phyloP scores from a whole-genome alignment of 192 early-diverging fungal species.

The Spizellomyces sp. region DNA sequence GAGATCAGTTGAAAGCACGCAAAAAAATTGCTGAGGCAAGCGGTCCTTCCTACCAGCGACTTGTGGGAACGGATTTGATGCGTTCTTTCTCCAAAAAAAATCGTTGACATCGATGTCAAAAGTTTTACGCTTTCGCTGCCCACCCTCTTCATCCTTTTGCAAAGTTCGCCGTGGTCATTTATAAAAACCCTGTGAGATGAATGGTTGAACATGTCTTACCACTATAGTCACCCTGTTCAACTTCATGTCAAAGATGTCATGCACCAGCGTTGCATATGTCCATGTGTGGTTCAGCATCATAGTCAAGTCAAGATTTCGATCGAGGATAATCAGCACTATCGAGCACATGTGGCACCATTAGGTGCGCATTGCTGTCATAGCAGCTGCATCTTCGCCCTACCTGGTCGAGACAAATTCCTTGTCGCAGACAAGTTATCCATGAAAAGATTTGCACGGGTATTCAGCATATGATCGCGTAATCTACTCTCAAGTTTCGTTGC shows the following conservation, averaged over 20 bases:
- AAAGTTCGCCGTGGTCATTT: not conserved
- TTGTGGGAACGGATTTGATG: conserved; percentile 91
- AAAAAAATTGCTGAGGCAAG: not conserved
- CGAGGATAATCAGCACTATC: conserved; percentile 82
- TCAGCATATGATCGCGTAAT: conserved; percentile 90
- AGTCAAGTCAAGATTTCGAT: conserved; percentile 88
- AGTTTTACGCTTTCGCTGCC: conserved; percentile 63
- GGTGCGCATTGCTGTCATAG: not conserved
- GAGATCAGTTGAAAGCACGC: not conserved
- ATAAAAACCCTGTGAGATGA: not conserved
- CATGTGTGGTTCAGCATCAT: conserved; percentile 95
- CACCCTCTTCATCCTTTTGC: conserved; percentile 56
- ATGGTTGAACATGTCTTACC: conserved; percentile 37
- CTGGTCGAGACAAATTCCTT: conserved; percentile 52
- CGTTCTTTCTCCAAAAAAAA: conserved; percentile 93
- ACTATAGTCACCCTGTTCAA: conserved; percentile 81
- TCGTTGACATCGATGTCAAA: conserved; percentile 91
- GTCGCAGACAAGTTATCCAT: conserved; percentile 37
- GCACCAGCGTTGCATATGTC: conserved; percentile 96
- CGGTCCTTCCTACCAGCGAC: conserved; percentile 68
- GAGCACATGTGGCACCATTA: too few species aligned
- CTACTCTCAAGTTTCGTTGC: conserved; percentile 86
- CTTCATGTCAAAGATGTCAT: conserved; percentile 92
- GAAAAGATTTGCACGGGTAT: conserved; percentile 85
- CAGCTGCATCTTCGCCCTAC: conserved; percentile 27